Base-by-base conservation (phyloP, 2,329 filamentous ascomycete species). In the Bimuria novae-zelandiae region DNA sequence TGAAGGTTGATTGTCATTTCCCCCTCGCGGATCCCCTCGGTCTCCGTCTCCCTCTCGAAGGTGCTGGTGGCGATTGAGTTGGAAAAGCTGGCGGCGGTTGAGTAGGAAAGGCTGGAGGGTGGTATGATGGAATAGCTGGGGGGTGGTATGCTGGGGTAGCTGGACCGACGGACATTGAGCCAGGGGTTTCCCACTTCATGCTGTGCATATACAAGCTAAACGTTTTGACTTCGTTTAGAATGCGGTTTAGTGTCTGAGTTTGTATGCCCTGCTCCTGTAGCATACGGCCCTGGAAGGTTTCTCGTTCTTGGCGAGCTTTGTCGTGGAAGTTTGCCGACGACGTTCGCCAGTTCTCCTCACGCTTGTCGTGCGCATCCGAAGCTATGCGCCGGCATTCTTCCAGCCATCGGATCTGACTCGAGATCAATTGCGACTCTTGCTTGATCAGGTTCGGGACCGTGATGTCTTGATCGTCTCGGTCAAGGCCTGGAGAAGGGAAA, bases 271-370 rank as follows among this genome's bases (percentile, higher is more conserved):
- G 61, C 49, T 72, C 72, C 22, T 65, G 57, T 17, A 73, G 54
- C 25, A 76, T 55, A 36, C 64, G 57, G 36, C 61, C 60, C 58
- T 76, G 70, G 23, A 72, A 70, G 25, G 51, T 59, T 54, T 76
- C 72, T 16, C 72, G 66, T 35, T 74, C 65, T 27, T 65, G 57
- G 16, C 70, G 63, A 27, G 60, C 63, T 53, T 69, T 63, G 52
- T 76, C 72, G 50, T 75, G 75, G 56, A 76, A 76, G 8, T 65
- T 67, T 1, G 74, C 74, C 29, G 69, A 74, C 17, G 69, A 69
- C 1, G 69, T 69, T n/a, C 74, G 68, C 74, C 73, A 77, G 37
- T 65, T 74, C 46, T 76, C 74, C 54, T 75, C 72, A 21, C 70
- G 60, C 33, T 68, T 60, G 49, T 75, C 64, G 49, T 71, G 67